These are phyloP conservation scores for Aspergillus sojae DNA, from an alignment of 2,329 filamentous ascomycete species.

Conservation along the genomic window DNA sequence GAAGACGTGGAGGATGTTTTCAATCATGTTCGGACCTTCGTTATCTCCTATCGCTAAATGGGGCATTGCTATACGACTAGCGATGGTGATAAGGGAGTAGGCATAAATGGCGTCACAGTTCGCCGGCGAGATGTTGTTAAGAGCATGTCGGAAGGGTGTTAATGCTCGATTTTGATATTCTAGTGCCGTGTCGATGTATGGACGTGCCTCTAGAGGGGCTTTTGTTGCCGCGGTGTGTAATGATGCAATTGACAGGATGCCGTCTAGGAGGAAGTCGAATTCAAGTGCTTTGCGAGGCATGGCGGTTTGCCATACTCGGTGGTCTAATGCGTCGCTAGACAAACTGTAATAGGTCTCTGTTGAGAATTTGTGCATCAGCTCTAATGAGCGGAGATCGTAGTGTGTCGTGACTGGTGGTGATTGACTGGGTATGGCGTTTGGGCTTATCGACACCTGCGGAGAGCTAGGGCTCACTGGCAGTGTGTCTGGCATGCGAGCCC, in stretches of 20 bases:
- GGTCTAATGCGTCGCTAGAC: constrained; percentile 27
- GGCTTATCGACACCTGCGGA: not conserved
- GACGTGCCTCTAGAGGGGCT: constrained; percentile 13
- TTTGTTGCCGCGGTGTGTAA: constrained; percentile 37
- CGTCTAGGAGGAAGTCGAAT: constrained; percentile 39
- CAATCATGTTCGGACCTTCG: not conserved
- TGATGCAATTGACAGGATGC: constrained; percentile 40
- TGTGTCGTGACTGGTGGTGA: not conserved
- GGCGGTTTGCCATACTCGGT: constrained; percentile 34
- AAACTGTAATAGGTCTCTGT: constrained; percentile 48
- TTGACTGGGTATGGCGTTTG: not conserved
- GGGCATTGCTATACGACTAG: constrained; percentile 29
- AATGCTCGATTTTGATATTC: constrained; percentile 31
- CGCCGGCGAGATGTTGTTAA: constrained; percentile 28
- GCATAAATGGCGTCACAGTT: constrained; percentile 35
- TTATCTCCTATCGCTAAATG: constrained; percentile 2
- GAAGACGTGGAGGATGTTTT: not conserved
- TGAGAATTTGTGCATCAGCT: constrained; percentile 54
- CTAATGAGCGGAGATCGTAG: constrained; percentile 40
- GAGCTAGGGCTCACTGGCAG: not conserved
- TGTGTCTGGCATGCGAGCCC: not conserved
- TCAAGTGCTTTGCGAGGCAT: constrained; percentile 38
- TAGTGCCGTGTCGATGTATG: constrained; percentile 30
- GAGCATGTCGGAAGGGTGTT: constrained; percentile 28
- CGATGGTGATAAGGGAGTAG: constrained; percentile 31